Conservation (phyloP, 2,329 filamentous ascomycete genomes). For the Hypoxylon sp. region DNA sequence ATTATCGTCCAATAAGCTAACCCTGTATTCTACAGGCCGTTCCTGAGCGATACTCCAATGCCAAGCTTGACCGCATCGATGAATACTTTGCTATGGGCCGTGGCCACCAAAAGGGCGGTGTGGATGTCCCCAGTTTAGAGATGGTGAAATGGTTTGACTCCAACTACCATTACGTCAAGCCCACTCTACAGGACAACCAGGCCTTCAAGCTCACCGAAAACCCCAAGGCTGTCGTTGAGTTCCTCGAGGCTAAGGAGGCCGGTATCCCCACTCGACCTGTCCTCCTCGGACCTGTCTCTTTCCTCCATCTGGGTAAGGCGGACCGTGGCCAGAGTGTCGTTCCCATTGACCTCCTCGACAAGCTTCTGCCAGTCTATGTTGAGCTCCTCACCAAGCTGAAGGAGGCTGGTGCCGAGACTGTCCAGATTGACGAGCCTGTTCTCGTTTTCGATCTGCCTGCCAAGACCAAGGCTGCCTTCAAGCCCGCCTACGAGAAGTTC, state of each 20-base stretch:
- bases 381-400: constrained; percentile 95
- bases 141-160: constrained; percentile 99
- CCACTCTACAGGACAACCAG: constrained; percentile 96
- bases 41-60: constrained; percentile 92
- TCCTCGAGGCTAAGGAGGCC: constrained; percentile 97
- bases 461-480: constrained; percentile 97
- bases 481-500: constrained; percentile 95
- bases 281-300: constrained; percentile 94
- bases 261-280: constrained; percentile 94
- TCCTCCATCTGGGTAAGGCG: constrained; percentile 97
- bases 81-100: constrained; percentile 99
- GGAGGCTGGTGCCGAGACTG: constrained; percentile 93
- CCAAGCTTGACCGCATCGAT: constrained; percentile 89
- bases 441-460: constrained; percentile 93
- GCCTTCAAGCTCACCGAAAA: constrained; percentile 88
- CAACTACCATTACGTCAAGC: constrained; percentile 99
- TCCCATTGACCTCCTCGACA: constrained; percentile 93
- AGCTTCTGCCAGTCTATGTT: constrained; percentile 94
- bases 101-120: constrained; percentile 94
- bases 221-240: constrained; percentile 95
- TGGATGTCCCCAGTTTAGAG: constrained; percentile 95
- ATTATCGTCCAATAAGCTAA: constrained; percentile 39
- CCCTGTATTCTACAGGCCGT: constrained; percentile 72
- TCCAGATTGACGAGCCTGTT: constrained; percentile 98
- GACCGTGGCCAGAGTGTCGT: constrained; percentile 94